These are phyloP conservation scores for Penicillium maclennaniae DNA, from an alignment of 495 filamentous ascomycete species.

Conservation along the genomic window DNA sequence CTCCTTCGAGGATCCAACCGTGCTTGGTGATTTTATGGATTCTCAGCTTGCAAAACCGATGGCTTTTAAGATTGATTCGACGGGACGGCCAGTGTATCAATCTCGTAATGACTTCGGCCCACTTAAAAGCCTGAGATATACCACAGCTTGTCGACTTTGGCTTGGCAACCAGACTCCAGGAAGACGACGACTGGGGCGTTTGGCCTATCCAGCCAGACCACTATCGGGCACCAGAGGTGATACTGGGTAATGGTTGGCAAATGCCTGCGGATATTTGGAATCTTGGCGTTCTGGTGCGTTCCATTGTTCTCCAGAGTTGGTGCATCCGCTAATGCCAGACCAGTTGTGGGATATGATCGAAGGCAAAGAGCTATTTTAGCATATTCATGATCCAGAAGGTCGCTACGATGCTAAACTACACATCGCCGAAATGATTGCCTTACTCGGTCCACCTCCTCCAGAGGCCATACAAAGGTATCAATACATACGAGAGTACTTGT, in stretches of 20 bases:
- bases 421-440: slow-evolving; percentile 43
- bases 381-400: slow-evolving; percentile 30
- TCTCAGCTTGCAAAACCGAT: slow-evolving; percentile 35
- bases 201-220: slow-evolving; percentile 44
- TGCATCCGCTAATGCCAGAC: slow-evolving; percentile 20
- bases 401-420: slow-evolving; percentile 37
- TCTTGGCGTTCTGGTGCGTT: slow-evolving; percentile 46
- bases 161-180: slow-evolving; percentile 62
- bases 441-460: slow-evolving; percentile 44
- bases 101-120: slow-evolving; percentile 40
- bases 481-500: slow-evolving; percentile 34
- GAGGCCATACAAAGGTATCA: slow-evolving; percentile 42
- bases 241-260: slow-evolving; percentile 43
- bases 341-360: slow-evolving; percentile 52
- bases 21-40: slow-evolving; percentile 39
- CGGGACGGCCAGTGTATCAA: slow-evolving; percentile 34
- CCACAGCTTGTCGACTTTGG: slow-evolving; percentile 86
- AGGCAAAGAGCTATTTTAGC: slow-evolving; percentile 43
- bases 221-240: slow-evolving; percentile 47
- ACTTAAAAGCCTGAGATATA: slow-evolving; percentile 30
- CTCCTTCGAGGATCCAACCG: slow-evolving; percentile 39
- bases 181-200: slow-evolving; percentile 33
- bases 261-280: slow-evolving; percentile 45
- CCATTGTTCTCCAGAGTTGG: slow-evolving; percentile 17
- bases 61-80: slow-evolving; percentile 35